A percentile compares a stretch with the other conserved stretches of the same genome.
Conservation (phyloP, 140 eudicot species). For the Oenanthe javanica region DNA sequence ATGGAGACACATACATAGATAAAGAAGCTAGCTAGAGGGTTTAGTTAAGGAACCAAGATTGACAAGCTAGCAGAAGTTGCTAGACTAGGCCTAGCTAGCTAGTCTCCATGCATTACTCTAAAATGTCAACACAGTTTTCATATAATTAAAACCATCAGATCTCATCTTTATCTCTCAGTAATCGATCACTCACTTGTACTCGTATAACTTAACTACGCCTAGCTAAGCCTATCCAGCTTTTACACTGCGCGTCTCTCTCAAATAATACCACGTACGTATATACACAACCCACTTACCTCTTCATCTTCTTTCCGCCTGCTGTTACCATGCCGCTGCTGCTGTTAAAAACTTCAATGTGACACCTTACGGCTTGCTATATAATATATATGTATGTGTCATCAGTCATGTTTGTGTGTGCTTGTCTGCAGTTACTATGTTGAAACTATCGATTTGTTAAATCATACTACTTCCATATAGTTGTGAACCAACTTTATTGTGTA, state of each 20-base stretch:
- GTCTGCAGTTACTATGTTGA: not conserved
- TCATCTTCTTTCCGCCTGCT: not conserved
- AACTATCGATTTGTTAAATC: not conserved
- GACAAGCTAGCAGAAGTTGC: not conserved
- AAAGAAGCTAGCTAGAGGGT: no score
- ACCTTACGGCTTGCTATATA: not conserved
- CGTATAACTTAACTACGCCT: not conserved
- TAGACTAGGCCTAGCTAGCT: not conserved
- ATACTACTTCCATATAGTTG: not conserved
- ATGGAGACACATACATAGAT: not conserved
- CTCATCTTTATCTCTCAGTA: no score
- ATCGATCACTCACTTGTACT: not conserved
- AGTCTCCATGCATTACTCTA: not conserved
- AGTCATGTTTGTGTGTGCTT: not conserved
- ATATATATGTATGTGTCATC: not conserved
- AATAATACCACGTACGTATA: not conserved
- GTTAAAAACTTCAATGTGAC: not conserved
- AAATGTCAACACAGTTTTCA: not conserved
- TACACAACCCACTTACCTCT: not conserved
- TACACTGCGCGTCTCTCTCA: not conserved
- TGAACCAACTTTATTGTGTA: not conserved
- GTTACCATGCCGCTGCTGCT: not conserved
- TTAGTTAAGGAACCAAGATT: not conserved
- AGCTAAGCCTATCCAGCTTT: not conserved
- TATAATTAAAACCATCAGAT: no score